Percentiles rank a stretch among this genome's conserved stretches.
phyloP scores from a whole-genome alignment of 73 alveolate genomes.

The Uronychia setigera region DNA sequence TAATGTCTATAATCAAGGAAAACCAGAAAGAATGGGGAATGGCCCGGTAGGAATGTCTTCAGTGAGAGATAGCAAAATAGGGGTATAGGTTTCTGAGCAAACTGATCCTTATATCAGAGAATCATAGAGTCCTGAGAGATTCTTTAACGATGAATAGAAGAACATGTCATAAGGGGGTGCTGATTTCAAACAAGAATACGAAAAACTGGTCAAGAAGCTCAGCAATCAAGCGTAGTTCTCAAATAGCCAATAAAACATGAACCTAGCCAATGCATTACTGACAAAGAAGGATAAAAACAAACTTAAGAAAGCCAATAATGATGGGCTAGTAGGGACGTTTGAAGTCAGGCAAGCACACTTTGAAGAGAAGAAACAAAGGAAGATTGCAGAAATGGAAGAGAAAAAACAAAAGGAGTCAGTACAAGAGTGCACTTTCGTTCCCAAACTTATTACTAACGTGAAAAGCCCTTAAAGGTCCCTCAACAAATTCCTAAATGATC shows the following conservation, averaged over 20 bases:
- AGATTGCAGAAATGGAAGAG: background rate
- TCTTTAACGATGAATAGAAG: too few relatives aligned
- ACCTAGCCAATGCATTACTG: background rate
- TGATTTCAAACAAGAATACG: background rate
- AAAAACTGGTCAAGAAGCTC: background rate
- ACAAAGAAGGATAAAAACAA: background rate
- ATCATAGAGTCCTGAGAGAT: background rate
- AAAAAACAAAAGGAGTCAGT: background rate
- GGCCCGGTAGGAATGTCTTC: background rate
- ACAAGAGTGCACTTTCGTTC: background rate
- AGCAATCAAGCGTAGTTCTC: background rate
- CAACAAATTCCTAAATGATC: background rate
- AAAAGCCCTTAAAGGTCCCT: background rate
- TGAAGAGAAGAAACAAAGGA: background rate
- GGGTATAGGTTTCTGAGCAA: too few relatives aligned
- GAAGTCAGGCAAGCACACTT: background rate
- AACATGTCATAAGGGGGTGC: background rate
- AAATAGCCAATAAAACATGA: background rate
- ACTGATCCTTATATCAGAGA: too few relatives aligned
- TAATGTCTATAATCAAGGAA: background rate
- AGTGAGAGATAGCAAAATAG: background rate
- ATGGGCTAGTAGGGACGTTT: background rate
- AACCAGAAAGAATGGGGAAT: background rate
- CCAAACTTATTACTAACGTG: background rate
- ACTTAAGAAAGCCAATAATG: background rate